Conservation (phyloP, 139 green algal species). For the Picochlorum sp. region DNA sequence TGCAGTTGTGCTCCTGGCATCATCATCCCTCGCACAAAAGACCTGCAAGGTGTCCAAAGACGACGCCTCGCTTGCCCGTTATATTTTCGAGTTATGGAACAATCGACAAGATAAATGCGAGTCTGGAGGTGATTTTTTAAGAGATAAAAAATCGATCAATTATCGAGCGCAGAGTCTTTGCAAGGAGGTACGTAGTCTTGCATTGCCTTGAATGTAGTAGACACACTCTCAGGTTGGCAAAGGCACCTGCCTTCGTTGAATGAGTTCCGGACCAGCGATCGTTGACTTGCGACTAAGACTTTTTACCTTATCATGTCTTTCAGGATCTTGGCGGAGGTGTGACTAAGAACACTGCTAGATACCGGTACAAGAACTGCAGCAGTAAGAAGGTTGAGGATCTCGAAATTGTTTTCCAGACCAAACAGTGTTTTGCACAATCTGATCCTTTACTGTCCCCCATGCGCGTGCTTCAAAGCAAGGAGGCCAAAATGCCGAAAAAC, state of each 20-base stretch:
- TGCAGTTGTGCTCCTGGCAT: neutral
- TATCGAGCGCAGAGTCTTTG: neutral
- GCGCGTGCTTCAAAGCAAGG: neutral
- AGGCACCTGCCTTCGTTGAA: no score
- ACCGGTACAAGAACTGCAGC: neutral
- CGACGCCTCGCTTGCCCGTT: neutral
- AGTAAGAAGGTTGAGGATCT: neutral
- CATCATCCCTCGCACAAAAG: neutral
- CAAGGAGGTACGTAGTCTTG: neutral
- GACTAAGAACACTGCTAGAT: neutral
- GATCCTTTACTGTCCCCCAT: neutral
- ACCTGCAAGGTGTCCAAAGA: neutral
- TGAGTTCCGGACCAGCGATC: no score
- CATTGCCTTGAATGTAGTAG: neutral
- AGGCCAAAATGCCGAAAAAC: neutral
- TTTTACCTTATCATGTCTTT: neutral
- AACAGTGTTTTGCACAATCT: neutral
- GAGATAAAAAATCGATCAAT: neutral
- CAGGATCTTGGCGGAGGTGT: neutral
- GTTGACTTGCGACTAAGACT: no score
- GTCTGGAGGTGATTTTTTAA: neutral
- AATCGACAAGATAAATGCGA: slow-evolving; percentile 1
- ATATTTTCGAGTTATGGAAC: slow-evolving; percentile 2
- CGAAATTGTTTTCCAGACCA: neutral
- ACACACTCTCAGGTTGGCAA: neutral